These are phyloP conservation scores for Microstegium vimineum DNA, from an alignment of 176 grass and related monocot species.

Conservation along the genomic window DNA sequence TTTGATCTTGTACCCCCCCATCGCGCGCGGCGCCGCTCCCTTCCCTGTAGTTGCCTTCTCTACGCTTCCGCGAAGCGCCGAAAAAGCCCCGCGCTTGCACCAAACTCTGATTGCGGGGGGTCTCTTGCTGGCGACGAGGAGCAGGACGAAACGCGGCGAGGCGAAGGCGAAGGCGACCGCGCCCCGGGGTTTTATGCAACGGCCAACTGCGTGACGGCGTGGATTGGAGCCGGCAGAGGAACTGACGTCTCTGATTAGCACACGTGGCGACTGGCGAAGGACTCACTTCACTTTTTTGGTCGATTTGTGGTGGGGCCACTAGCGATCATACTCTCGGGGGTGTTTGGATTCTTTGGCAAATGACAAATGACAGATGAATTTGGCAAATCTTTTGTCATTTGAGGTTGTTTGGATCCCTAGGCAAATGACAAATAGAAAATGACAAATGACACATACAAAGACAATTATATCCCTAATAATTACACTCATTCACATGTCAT, in stretches of 20 bases:
- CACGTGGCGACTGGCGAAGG: neutral
- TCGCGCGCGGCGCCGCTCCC: neutral
- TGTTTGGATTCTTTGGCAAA: too few species aligned
- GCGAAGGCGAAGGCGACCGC: neutral
- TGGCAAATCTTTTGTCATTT: too few species aligned
- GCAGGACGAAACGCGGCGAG: neutral
- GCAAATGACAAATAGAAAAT: too few species aligned
- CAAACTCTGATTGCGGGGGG: neutral
- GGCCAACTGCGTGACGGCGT: neutral
- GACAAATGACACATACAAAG: too few species aligned
- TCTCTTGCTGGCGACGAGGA: neutral
- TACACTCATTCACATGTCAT: too few species aligned
- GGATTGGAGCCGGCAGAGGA: neutral
- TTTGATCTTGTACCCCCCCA: neutral
- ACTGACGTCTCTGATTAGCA: neutral
- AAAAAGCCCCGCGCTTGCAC: too few species aligned
- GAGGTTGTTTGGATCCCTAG: too few species aligned
- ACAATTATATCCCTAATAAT: too few species aligned
- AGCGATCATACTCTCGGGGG: too few species aligned
- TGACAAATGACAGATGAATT: too few species aligned
- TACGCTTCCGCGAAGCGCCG: neutral
- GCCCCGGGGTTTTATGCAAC: neutral
- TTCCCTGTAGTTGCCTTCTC: neutral
- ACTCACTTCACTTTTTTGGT: neutral
- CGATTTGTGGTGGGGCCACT: neutral